Conservation (phyloP, 495 filamentous ascomycete genomes). For the Penicillium riverlandense region DNA sequence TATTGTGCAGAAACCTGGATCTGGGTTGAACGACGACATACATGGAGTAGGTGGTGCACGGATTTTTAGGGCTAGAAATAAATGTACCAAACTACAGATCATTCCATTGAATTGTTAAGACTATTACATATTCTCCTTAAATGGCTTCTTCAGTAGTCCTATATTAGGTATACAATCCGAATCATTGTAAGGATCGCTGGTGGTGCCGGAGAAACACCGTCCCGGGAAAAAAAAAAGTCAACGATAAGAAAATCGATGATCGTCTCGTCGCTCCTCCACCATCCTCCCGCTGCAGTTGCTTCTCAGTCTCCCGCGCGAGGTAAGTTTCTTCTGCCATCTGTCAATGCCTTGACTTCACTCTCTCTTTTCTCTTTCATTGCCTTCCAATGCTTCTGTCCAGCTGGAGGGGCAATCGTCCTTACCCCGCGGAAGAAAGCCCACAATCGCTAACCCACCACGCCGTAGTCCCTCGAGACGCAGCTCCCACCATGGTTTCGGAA, state of each 20-base stretch:
- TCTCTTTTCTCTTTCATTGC: background rate
- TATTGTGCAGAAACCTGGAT: too few relatives aligned
- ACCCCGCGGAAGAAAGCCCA: constrained; percentile 20
- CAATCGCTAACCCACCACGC: constrained; percentile 9
- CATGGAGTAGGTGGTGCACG: too few relatives aligned
- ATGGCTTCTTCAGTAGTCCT: too few relatives aligned
- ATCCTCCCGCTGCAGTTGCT: constrained; percentile 14
- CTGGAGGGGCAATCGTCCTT: constrained; percentile 14
- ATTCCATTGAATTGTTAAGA: too few relatives aligned
- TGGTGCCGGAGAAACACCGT: too few relatives aligned
- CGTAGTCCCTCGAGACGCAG: constrained; percentile 27
- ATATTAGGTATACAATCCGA: too few relatives aligned
- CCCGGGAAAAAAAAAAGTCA: constrained; percentile 25
- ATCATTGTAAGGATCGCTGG: too few relatives aligned
- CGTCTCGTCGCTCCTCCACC: constrained; percentile 6
- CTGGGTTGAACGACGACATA: too few relatives aligned
- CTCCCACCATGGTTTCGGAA: constrained; percentile 36
- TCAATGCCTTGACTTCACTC: background rate
- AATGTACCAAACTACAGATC: too few relatives aligned
- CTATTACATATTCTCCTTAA: too few relatives aligned
- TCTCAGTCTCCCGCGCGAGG: constrained; percentile 17
- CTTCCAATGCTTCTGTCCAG: too few relatives aligned
- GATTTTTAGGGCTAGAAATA: too few relatives aligned
- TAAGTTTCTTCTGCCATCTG: constrained; percentile 9
- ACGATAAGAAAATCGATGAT: constrained; percentile 5